These are phyloP conservation scores for Fusarium subglutinans DNA, from an alignment of 2,329 filamentous ascomycete genomes.

Conservation along the genomic window DNA sequence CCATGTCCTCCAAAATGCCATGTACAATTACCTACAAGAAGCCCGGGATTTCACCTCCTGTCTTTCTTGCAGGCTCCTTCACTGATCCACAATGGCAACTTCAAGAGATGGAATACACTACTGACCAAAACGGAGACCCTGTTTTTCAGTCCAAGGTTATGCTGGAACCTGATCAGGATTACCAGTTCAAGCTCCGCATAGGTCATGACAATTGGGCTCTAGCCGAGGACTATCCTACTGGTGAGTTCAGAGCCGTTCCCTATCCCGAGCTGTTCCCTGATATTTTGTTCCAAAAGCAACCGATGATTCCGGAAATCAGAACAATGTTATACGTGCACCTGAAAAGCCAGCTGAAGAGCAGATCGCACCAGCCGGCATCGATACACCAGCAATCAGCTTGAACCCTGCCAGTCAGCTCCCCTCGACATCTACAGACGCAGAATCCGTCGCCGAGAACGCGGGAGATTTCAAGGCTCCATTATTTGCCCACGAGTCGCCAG, in stretches of 20 bases:
- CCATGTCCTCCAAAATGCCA: conserved; percentile 44
- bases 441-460: conserved; percentile 12
- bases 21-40: conserved; percentile 70
- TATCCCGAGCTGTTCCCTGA: background rate
- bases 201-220: conserved; percentile 74
- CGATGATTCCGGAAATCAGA: conserved; percentile 58
- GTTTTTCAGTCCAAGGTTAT: conserved; percentile 67
- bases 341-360: conserved; percentile 25
- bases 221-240: conserved; percentile 68
- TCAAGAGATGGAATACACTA: conserved; percentile 69
- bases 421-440: background rate
- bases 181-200: conserved; percentile 80
- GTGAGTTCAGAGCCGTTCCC: conserved; percentile 53
- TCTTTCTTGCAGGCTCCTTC: conserved; percentile 77
- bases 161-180: conserved; percentile 64
- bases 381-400: conserved; percentile 20
- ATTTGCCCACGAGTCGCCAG: conserved; percentile 58
- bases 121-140: conserved; percentile 62
- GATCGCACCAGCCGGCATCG: conserved; percentile 11
- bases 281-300: conserved; percentile 41
- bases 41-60: conserved; percentile 69
- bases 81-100: conserved; percentile 73
- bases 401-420: conserved; percentile 8
- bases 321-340: conserved; percentile 54
- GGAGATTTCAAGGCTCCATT: conserved; percentile 49